phyloP scores from a whole-genome alignment of 2,329 filamentous ascomycete species.

The Aspergillus sp. region DNA sequence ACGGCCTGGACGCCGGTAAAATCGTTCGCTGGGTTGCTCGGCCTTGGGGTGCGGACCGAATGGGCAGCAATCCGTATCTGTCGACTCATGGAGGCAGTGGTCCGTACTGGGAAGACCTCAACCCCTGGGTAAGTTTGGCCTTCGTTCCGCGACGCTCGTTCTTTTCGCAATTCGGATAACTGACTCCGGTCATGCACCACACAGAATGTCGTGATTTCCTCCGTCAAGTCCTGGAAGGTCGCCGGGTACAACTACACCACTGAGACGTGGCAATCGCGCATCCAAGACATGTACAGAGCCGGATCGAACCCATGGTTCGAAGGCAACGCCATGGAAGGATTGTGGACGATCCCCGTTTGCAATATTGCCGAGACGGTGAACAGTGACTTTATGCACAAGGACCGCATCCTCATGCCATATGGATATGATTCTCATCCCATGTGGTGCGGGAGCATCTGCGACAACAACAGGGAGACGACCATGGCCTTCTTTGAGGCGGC shows the following conservation, averaged over 20 bases:
- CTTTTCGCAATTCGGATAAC: not conserved
- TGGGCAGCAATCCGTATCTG: not conserved
- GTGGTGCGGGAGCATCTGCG: not conserved
- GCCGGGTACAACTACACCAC: not conserved
- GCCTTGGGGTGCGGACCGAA: conserved; percentile 1
- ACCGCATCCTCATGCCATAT: not conserved
- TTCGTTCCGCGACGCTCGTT: not conserved
- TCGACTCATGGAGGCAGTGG: not conserved
- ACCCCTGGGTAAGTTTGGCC: not conserved
- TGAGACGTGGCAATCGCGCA: not conserved
- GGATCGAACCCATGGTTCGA: conserved; percentile 1
- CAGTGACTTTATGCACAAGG: not conserved
- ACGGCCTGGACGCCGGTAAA: not conserved
- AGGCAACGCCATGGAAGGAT: not conserved
- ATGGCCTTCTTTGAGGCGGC: not conserved
- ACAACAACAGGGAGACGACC: not conserved
- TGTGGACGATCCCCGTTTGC: conserved; percentile 3
- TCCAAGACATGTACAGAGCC: not conserved
- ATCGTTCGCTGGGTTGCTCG: not conserved
- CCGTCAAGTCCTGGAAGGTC: not conserved
- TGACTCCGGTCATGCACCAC: not conserved
- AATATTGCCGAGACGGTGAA: not conserved
- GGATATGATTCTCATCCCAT: not conserved
- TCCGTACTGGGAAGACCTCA: not conserved
- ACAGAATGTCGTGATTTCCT: not conserved